A percentile compares a stretch with the other conserved stretches of the same genome.
phyloP scores from a whole-genome alignment of 1,139 yeast genomes.

The Zygoascus hellenicus region DNA sequence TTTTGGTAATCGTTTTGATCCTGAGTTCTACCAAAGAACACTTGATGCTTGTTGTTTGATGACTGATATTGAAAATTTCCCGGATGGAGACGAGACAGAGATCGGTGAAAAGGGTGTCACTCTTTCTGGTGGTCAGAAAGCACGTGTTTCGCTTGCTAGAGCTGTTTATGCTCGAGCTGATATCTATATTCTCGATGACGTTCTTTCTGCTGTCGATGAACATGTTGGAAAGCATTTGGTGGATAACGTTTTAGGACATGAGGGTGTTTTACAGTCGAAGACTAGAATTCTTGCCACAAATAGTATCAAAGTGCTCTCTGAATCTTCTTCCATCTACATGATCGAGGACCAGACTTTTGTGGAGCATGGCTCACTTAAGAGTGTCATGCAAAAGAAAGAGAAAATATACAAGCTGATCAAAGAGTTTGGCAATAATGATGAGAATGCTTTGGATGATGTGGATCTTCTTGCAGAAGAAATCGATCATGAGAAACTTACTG shows the following conservation, averaged over 20 bases:
- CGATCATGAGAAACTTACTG: slow-evolving; percentile 12
- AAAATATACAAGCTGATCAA: slow-evolving; percentile 11
- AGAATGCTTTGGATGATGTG: slow-evolving; percentile 12
- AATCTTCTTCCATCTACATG: slow-evolving; percentile 58
- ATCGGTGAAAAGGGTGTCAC: slow-evolving; percentile 91
- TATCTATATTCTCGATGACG: slow-evolving; percentile 70
- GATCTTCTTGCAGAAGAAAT: slow-evolving; percentile 8
- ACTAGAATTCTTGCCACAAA: slow-evolving; percentile 77
- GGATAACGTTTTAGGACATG: slow-evolving; percentile 48
- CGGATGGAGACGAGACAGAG: slow-evolving; percentile 75
- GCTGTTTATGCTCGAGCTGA: slow-evolving; percentile 85
- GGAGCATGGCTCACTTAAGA: slow-evolving; percentile 20
- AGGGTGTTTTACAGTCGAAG: slow-evolving; percentile 62
- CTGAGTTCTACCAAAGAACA: slow-evolving; percentile 59
- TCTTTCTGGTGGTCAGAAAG: slow-evolving; percentile 88
- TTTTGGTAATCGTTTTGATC: slow-evolving; percentile 71
- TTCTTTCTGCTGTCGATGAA: slow-evolving; percentile 78
- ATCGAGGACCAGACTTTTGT: slow-evolving; percentile 41
- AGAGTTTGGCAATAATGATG: slow-evolving; percentile 33
- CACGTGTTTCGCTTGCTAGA: slow-evolving; percentile 76
- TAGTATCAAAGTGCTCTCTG: slow-evolving; percentile 62
- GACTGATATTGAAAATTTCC: slow-evolving; percentile 57
- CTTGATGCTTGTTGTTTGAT: slow-evolving; percentile 71
- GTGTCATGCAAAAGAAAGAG: slow-evolving; percentile 14
- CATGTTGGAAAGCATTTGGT: slow-evolving; percentile 71